These are phyloP conservation scores for Gelatoporia subvermispora DNA, from an alignment of 768 basidiomycete genomes.

Conservation along the genomic window DNA sequence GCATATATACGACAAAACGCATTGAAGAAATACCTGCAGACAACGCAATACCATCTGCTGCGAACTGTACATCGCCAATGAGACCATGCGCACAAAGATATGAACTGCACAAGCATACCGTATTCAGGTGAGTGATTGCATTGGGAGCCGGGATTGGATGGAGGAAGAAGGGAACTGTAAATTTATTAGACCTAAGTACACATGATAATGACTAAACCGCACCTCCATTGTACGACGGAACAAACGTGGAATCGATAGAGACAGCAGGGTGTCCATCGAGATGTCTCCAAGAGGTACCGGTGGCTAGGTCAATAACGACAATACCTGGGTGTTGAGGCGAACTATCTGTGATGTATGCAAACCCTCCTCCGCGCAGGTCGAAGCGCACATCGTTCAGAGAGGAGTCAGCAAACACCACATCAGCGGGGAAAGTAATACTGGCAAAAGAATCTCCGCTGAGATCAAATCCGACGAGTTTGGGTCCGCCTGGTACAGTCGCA, in stretches of 20 bases:
- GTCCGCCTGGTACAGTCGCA: conserved; percentile 11
- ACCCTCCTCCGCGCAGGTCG: conserved; percentile 16
- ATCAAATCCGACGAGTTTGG: conserved; percentile 19
- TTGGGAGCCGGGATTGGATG: conserved; percentile 5
- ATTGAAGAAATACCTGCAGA: conserved; percentile 8
- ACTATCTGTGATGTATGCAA: conserved; percentile 17
- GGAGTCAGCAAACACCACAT: conserved; percentile 16
- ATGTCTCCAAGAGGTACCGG: conserved; percentile 15
- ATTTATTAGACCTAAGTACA: neutral
- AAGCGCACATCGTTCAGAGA: conserved; percentile 18
- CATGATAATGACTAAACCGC: neutral
- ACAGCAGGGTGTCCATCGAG: conserved; percentile 9
- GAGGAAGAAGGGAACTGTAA: conserved; percentile 8
- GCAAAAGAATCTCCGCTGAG: conserved; percentile 9
- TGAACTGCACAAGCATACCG: neutral
- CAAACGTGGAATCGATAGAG: neutral
- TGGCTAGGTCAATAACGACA: conserved; percentile 13
- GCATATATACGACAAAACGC: no score
- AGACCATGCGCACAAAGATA: neutral
- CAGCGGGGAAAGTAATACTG: conserved; percentile 14
- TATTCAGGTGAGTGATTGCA: conserved; percentile 7
- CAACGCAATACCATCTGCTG: conserved; percentile 15
- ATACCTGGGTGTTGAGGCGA: conserved; percentile 10
- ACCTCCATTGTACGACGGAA: conserved; percentile 13
- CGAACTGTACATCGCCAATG: conserved; percentile 5